Conservation (phyloP, 805 yeast genomes). For the Myxozyma neglecta region DNA sequence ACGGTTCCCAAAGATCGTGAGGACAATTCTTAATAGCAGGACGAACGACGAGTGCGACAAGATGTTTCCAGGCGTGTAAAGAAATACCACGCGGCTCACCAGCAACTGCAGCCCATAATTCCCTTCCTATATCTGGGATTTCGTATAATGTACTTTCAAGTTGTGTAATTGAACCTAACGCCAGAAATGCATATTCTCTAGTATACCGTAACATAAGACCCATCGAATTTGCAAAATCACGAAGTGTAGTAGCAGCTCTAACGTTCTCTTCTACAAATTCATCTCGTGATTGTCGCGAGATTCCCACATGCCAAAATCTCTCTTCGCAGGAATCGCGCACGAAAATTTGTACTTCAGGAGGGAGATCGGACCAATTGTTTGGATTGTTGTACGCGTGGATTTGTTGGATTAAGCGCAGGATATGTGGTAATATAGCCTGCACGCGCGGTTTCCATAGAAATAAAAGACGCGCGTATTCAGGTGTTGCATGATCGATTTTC, state of each 20-base stretch:
- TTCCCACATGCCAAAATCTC: slow-evolving; percentile 98
- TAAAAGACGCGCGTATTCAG: slow-evolving; percentile 68
- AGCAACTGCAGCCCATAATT: slow-evolving; percentile 83
- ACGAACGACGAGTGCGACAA: slow-evolving; percentile 84
- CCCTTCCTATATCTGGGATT: slow-evolving; percentile 73
- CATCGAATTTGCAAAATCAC: slow-evolving; percentile 97
- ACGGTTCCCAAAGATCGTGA: slow-evolving; percentile 58
- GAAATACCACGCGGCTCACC: slow-evolving; percentile 85
- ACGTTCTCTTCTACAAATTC: slow-evolving; percentile 92
- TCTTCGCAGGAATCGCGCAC: slow-evolving; percentile 88
- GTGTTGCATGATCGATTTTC: slow-evolving; percentile 74
- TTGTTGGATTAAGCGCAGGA: slow-evolving; percentile 81
- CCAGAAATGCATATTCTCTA: slow-evolving; percentile 89
- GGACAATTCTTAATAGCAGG: slow-evolving; percentile 91
- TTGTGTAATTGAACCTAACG: slow-evolving; percentile 85
- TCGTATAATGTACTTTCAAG: slow-evolving; percentile 86
- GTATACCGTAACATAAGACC: slow-evolving; percentile 96
- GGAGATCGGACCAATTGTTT: slow-evolving; percentile 82
- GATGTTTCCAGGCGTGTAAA: slow-evolving; percentile 94
- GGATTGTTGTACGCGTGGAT: slow-evolving; percentile 95
- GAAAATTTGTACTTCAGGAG: slow-evolving; percentile 86
- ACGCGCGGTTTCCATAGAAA: slow-evolving; percentile 90
- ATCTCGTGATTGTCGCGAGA: slow-evolving; percentile 88
- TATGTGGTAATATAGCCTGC: slow-evolving; percentile 87
- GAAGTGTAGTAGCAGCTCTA: slow-evolving; percentile 85